These are phyloP conservation scores for Alternaria consortialis DNA, from an alignment of 2,329 filamentous ascomycete genomes.

Conservation along the genomic window DNA sequence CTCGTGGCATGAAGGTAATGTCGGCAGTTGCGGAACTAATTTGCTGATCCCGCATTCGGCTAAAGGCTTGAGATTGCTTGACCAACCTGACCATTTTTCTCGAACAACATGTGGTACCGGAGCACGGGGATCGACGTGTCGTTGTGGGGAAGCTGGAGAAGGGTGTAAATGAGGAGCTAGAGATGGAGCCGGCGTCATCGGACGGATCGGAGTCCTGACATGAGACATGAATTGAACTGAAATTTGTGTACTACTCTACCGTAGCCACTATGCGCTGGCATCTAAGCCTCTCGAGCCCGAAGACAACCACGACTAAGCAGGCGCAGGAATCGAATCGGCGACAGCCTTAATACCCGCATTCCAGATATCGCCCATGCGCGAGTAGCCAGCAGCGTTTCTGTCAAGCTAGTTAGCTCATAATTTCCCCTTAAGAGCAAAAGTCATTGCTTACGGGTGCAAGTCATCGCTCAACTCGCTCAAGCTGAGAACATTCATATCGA, in stretches of 20 bases:
- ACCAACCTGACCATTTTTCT: conserved; percentile 9
- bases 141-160: neutral
- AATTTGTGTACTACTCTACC: neutral
- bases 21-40: conserved; percentile 24
- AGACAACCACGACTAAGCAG: neutral
- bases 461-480: conserved; percentile 34
- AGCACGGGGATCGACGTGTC: conserved; percentile 8
- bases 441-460: conserved; percentile 36
- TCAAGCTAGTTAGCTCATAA: neutral
- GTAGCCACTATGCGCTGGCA: neutral
- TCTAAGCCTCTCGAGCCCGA: neutral
- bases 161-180: neutral
- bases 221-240: neutral
- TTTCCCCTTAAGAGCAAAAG: neutral
- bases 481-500: conserved; percentile 33
- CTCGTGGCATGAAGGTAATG: neutral
- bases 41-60: conserved; percentile 18
- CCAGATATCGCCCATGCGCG: conserved; percentile 44
- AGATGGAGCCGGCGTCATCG: neutral
- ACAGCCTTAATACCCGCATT: conserved; percentile 22
- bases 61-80: conserved; percentile 28
- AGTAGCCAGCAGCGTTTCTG: conserved; percentile 39
- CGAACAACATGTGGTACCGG: conserved; percentile 7
- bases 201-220: neutral
- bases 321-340: conserved; percentile 6